Percentiles rank a stretch among this genome's conserved stretches.
Evolutionary conservation across 2,329 filamentous ascomycete species (phyloP).

Genomic region (Cladophialophora exuberans): DNA sequence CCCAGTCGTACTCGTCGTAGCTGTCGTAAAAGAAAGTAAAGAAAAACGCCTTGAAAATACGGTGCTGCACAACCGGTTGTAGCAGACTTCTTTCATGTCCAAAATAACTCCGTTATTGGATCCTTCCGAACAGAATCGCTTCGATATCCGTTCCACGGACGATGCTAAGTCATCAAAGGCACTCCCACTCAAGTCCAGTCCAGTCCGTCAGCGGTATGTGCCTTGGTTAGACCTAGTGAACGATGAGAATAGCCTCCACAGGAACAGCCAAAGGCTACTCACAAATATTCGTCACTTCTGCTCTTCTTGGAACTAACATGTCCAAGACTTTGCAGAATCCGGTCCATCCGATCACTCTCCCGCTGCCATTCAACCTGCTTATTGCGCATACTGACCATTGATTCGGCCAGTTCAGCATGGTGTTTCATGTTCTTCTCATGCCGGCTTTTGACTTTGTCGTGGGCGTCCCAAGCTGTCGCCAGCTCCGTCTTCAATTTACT

Average conservation of each 20-base stretch:
- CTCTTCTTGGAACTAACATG: conserved; percentile 54
- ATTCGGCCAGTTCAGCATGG: conserved; percentile 21
- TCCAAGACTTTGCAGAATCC: conserved; percentile 53
- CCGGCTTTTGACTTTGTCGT: conserved; percentile 21
- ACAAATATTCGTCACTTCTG: conserved; percentile 55
- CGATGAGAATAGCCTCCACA: conserved; percentile 7
- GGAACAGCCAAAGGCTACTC: conserved; percentile 42
- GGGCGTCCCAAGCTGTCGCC: conserved; percentile 22
- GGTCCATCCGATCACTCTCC: conserved; percentile 55
- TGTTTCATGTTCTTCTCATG: conserved; percentile 27
- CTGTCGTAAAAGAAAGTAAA: conserved; percentile 56
- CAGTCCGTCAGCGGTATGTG: conserved; percentile 21
- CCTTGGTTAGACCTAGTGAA: conserved; percentile 1
- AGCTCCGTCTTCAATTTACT: conserved; percentile 24
- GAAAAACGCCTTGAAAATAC: conserved; percentile 61
- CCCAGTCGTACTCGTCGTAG: conserved; percentile 55
- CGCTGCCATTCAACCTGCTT: conserved; percentile 55
- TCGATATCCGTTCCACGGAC: conserved; percentile 56
- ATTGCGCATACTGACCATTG: conserved; percentile 44
- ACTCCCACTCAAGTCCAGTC: conserved; percentile 47
- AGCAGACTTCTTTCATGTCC: too few species aligned
- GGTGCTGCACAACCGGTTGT: conserved; percentile 49
- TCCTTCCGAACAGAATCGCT: conserved; percentile 57
- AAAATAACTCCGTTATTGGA: too few species aligned
- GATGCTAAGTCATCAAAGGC: conserved; percentile 56